These are phyloP conservation scores for Fraxinus excelsior DNA, from an alignment of 257 asterid genomes.

Conservation along the genomic window DNA sequence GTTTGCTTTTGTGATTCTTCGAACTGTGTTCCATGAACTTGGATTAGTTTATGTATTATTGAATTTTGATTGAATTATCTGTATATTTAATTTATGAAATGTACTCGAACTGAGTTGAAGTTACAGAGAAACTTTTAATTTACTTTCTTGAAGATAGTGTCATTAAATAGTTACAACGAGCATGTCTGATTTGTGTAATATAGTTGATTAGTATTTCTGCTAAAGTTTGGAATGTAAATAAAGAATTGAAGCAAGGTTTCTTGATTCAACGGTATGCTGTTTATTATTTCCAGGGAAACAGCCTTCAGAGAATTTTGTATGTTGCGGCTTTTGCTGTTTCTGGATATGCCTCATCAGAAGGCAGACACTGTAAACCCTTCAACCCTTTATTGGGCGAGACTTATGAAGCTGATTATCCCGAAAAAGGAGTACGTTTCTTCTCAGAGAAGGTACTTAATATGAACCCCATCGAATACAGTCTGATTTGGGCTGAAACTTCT, in stretches of 20 bases:
- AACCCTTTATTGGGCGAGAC: slow-evolving; percentile 97
- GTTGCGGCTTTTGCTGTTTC: slow-evolving; percentile 98
- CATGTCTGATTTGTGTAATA: not conserved
- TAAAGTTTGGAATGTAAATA: not conserved
- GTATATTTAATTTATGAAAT: not conserved
- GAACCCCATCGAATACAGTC: not conserved
- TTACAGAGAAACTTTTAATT: slow-evolving; percentile 11
- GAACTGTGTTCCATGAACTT: not conserved
- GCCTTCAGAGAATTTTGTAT: slow-evolving; percentile 72
- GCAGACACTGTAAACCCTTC: slow-evolving; percentile 92
- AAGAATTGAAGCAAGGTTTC: not conserved
- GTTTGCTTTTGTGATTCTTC: slow-evolving; percentile 40
- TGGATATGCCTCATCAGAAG: slow-evolving; percentile 94
- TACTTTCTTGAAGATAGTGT: not conserved
- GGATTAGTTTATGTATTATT: not conserved
- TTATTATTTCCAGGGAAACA: slow-evolving; percentile 65
- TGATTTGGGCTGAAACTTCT: slow-evolving; percentile 1
- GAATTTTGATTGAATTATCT: not conserved
- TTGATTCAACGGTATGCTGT: not conserved
- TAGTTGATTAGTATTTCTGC: not conserved
- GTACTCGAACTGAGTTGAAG: slow-evolving; percentile 3
- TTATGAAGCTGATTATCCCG: slow-evolving; percentile 94
- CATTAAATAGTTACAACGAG: not conserved
- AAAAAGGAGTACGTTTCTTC: slow-evolving; percentile 82
- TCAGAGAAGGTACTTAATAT: slow-evolving; percentile 72